phyloP scores from a whole-genome alignment of 1,139 yeast genomes.

The Taphrina deformans region DNA sequence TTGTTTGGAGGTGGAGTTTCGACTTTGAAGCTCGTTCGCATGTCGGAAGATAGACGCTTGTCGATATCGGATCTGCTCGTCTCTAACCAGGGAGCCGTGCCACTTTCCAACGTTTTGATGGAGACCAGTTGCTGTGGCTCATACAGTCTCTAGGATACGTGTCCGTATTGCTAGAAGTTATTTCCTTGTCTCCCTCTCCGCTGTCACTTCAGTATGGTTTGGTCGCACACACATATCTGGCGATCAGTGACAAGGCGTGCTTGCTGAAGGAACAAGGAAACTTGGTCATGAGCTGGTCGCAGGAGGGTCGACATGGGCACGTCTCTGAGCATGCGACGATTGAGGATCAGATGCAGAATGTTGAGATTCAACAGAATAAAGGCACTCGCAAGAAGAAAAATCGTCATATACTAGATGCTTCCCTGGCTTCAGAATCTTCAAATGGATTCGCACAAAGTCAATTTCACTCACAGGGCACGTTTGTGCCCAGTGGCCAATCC shows the following conservation, averaged over 20 bases:
- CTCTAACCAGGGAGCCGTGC: not conserved
- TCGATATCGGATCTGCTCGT: not conserved
- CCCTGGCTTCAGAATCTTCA: not conserved
- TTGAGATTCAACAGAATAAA: not conserved
- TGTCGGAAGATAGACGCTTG: not conserved
- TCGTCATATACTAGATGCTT: slow-evolving; percentile 21
- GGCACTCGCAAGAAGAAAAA: slow-evolving; percentile 22
- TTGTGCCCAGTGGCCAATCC: not conserved
- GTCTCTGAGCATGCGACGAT: not conserved
- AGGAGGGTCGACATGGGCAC: not conserved
- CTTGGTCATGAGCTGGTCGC: slow-evolving; percentile 10
- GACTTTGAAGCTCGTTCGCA: not conserved
- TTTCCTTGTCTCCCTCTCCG: too few species aligned
- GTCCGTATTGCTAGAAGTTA: too few species aligned
- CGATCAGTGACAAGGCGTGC: too few species aligned
- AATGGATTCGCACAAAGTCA: slow-evolving; percentile 4
- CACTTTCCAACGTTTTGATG: not conserved
- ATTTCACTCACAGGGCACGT: slow-evolving; percentile 7
- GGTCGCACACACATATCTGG: too few species aligned
- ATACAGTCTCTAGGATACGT: not conserved
- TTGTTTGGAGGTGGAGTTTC: not conserved
- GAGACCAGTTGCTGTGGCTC: not conserved
- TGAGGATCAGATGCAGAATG: slow-evolving; percentile 7
- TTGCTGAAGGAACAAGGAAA: too few species aligned
- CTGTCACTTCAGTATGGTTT: not conserved